These are phyloP conservation scores for Cucurbita maxima DNA, from an alignment of 306 rosid genomes.

Conservation along the genomic window DNA sequence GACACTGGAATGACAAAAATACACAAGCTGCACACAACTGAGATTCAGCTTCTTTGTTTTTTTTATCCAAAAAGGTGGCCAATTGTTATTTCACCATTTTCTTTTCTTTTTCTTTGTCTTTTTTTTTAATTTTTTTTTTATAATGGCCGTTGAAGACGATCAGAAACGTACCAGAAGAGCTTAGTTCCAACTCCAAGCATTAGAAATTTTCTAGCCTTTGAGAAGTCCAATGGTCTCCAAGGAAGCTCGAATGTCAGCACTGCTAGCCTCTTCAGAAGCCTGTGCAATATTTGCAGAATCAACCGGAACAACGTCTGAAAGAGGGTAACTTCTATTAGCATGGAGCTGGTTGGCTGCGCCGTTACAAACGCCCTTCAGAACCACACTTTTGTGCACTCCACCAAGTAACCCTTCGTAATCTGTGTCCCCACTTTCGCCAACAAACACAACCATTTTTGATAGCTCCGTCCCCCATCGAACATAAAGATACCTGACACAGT, in stretches of 20 bases:
- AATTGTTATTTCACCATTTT: neutral
- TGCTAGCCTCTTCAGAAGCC: conserved; percentile 39
- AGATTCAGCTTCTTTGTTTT: neutral
- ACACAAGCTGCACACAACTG: conserved; percentile 6
- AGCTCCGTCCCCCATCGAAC: conserved; percentile 94
- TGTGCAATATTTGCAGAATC: conserved; percentile 63
- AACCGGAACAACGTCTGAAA: conserved; percentile 62
- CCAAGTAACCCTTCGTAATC: conserved; percentile 93
- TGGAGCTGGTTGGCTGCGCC: conserved; percentile 56
- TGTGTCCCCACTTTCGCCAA: conserved; percentile 88
- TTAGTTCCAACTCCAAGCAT: neutral
- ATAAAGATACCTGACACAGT: conserved; percentile 49
- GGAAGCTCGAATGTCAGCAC: conserved; percentile 45
- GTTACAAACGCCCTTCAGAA: conserved; percentile 66
- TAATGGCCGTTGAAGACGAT: conserved; percentile 8
- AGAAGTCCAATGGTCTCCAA: conserved; percentile 55
- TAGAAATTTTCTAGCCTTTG: conserved; percentile 14
- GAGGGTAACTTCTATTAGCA: conserved; percentile 71
- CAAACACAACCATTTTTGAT: conserved; percentile 84
- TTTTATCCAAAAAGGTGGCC: neutral
- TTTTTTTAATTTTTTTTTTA: neutral
- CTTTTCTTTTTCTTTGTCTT: neutral
- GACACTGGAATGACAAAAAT: neutral
- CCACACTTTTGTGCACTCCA: conserved; percentile 66
- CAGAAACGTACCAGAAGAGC: neutral